phyloP scores from a whole-genome alignment of 352 stramenopile genomes.

The Globisporangium echinulatum region DNA sequence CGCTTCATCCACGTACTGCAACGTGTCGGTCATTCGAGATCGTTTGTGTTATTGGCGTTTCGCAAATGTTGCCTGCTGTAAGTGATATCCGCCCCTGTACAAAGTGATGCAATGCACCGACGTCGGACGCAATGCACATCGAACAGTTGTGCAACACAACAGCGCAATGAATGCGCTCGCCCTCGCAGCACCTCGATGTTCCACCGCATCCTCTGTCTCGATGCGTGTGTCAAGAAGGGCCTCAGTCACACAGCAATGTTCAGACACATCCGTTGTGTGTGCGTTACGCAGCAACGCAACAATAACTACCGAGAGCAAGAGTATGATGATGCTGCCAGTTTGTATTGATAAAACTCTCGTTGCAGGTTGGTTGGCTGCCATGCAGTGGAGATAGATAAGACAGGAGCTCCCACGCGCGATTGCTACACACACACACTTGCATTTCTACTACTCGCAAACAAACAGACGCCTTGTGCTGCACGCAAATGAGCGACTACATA shows the following conservation, averaged over 20 bases:
- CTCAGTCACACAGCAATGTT: no score
- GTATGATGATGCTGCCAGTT: no score
- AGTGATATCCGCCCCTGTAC: neutral
- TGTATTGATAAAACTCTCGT: no score
- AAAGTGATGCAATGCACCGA: neutral
- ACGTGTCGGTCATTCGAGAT: neutral
- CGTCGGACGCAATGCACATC: neutral
- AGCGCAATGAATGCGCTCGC: no score
- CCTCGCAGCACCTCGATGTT: no score
- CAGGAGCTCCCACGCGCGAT: neutral
- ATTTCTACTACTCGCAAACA: neutral
- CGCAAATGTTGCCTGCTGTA: neutral
- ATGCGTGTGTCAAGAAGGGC: no score
- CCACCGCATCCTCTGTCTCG: no score
- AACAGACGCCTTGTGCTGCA: neutral
- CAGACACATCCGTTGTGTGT: no score
- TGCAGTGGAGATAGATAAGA: neutral
- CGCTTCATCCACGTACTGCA: neutral
- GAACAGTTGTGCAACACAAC: neutral
- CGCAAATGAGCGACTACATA: neutral
- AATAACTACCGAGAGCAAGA: no score
- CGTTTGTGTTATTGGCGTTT: neutral
- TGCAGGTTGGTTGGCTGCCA: no score
- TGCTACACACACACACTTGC: neutral
- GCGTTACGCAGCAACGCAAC: no score